Evolutionary conservation across 306 rosid species (phyloP), one percentile per base, ranked within the genome.

Genomic region (Vigna trinervia): DNA sequence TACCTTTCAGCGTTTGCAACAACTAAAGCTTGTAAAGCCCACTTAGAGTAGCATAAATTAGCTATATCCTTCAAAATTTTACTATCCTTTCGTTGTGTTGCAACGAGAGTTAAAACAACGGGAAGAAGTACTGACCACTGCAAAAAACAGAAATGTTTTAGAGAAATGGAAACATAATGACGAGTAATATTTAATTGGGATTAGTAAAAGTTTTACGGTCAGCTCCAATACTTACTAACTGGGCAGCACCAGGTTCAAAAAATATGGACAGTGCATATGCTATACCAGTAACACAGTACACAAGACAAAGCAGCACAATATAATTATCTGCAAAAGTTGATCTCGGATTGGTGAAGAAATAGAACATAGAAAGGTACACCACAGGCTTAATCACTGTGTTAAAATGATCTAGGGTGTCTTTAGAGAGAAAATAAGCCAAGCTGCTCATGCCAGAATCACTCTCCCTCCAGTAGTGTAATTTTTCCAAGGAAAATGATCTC

Each of bases 51-150:
- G 88, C 97, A 88, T 1, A 91, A 5, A 54, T 88, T 85, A 60
- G 98, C 88, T 73, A 91, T 23, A 81, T 3, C 59, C 91, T 87
- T 92, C 75, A 95, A 46, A 60, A 85, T 4, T 73, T 79, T 76
- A 74, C 88, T 79, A 34, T 83, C 86, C 52, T 82, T 84, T 6
- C 88, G 83, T 78, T 89, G 90, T 56, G 99, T 90, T 41, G 96
- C 88, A 36, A 95, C 77, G 48, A 95, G 97, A 38, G 99, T 92
- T 84, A 86, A 84, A 69, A 95, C 99, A 71, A 95, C 99, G 8
- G 99, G 97, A 81, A 95, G 88, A 66, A 95, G 93, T 41, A 93
- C 99, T 4, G 99, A 95, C 87, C 92, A 92, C 99, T 95, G 85
- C 90, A 87, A 76, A 73, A 78, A 79, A 82, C 45, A 76, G 15